Conservation (phyloP, 2,329 filamentous ascomycete genomes). For the Talaromyces sp. region DNA sequence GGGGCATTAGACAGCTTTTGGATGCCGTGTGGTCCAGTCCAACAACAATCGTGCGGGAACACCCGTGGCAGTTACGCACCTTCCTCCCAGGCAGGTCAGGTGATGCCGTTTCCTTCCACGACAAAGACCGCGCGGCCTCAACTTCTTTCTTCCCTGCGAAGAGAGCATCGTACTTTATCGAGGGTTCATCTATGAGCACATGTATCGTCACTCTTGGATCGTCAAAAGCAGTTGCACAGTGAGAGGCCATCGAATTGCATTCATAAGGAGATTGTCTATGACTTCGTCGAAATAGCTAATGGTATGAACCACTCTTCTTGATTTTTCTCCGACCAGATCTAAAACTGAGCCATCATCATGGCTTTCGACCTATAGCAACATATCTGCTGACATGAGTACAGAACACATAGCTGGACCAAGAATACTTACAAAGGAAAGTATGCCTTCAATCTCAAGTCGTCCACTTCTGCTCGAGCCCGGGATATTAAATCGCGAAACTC, state of each 20-base stretch:
- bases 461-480: constrained; percentile 33
- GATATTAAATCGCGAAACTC: constrained; percentile 32
- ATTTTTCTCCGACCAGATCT: neutral
- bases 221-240: neutral
- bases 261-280: neutral
- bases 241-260: neutral
- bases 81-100: constrained; percentile 2
- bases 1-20: neutral
- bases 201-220: neutral
- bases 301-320: neutral
- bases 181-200: neutral
- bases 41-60: neutral
- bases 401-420: neutral
- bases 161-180: neutral
- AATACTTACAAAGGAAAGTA: constrained; percentile 41
- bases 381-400: constrained; percentile 28
- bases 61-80: neutral
- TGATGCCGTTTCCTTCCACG: neutral
- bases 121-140: neutral
- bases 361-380: constrained; percentile 38
- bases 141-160: neutral
- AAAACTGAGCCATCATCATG: constrained; percentile 13
- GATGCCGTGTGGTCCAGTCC: neutral
- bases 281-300: neutral
- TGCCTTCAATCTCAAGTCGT: constrained; percentile 32